Conservation (phyloP, 768 basidiomycete species). For the Psilocybe cyanescens region DNA sequence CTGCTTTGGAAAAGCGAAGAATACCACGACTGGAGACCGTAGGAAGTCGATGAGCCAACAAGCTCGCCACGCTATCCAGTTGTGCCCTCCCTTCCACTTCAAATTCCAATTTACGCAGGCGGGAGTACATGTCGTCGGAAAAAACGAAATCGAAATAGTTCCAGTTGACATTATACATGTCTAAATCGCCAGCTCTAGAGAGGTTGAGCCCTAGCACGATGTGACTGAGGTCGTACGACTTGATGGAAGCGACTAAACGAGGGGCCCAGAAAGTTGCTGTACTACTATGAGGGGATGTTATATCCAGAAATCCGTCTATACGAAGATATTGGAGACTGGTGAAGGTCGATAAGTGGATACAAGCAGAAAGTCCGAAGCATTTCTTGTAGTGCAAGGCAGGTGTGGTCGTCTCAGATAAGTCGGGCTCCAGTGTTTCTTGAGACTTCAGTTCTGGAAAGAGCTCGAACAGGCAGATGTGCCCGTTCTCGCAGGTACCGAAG, state of each 20-base stretch:
- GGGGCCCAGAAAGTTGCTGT: conserved; percentile 14
- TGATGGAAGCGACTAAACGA: conserved; percentile 11
- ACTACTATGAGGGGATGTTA: conserved; percentile 1
- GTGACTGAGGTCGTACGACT: neutral
- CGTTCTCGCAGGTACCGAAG: conserved; percentile 8
- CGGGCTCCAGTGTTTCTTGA: neutral
- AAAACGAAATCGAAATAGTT: conserved; percentile 15
- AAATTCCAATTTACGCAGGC: conserved; percentile 8
- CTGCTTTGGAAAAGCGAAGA: neutral
- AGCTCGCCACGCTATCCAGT: conserved; percentile 9
- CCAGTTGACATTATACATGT: conserved; percentile 16
- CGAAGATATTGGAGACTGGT: conserved; percentile 8
- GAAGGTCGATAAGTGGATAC: conserved; percentile 2
- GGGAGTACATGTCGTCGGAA: conserved; percentile 3
- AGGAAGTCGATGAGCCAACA: conserved; percentile 14
- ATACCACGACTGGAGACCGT: conserved; percentile 7
- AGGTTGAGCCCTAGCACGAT: conserved; percentile 11
- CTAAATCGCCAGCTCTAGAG: conserved; percentile 11
- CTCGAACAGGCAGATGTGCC: conserved; percentile 8
- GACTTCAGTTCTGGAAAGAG: neutral
- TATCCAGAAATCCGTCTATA: conserved; percentile 13
- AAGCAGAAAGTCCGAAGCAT: conserved; percentile 6
- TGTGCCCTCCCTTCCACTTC: conserved; percentile 10
- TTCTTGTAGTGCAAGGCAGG: neutral
- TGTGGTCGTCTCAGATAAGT: neutral